Base-by-base conservation (phyloP, 768 basidiomycete genomes). In the Goffeauzyma gilvescens region DNA sequence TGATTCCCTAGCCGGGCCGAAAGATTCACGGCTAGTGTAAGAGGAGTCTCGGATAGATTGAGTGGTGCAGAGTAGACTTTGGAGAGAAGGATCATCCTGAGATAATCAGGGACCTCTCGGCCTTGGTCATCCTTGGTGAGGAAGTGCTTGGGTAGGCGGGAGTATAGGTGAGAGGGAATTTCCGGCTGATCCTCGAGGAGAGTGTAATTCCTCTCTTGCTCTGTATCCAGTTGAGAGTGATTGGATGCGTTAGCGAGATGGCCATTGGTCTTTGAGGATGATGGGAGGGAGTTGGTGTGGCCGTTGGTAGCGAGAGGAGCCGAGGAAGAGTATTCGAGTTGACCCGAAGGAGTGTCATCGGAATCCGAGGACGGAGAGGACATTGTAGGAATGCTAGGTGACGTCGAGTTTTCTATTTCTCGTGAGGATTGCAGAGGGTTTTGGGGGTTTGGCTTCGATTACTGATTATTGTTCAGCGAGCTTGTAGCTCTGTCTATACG, bases 1-100 rank as follows among this genome's bases (percentile, higher is more conserved):
- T 89, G 75, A 59, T 85, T 86, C 1, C 93, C 93, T 1, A 96
- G 70, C 48, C 79, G 76, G 48, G 78, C 66, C 53, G 84, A 89
- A 17, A 98, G 74, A 57, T 82, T 84, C 14, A 76, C 74, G 22
- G 90, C 89, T 39, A 72, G 72, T 15, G 87, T 79, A 30, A 96
- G 73, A 2, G 90, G 90, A 0, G 90, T 93, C 41, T 64, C 62
- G 36, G 58, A 46, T 24, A 65, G 55, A 41, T 60, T 58, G 34
- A 65, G 41, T 9, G 64, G 64, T 3, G 58, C 51, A 26, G 61
- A 50, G 42, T 63, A 63, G 5, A 59, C 58, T 48, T 63, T 63
- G n/a, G 62, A 63, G 50, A 63, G 53, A 38, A 63, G 40, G 38
- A 61, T 61, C 62, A 63, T 60, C 26, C 50, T 42, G 12, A 63